Base-by-base conservation (phyloP, 139 green algal genomes). In the Volvox africanus region DNA sequence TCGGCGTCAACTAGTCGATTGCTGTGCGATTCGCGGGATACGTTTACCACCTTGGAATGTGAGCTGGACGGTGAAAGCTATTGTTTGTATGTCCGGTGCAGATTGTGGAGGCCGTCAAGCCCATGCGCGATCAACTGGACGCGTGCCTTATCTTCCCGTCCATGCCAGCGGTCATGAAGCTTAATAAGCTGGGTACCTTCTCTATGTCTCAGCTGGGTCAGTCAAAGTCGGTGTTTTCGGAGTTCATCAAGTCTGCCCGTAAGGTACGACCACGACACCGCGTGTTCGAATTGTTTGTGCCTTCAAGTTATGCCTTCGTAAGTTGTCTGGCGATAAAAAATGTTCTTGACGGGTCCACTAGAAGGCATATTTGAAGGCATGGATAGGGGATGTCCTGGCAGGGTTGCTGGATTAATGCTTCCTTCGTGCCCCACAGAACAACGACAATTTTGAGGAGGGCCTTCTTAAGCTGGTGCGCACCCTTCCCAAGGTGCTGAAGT, bases 151-250 rank as follows among this genome's bases (percentile, higher is more conserved):
- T 99, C 80, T 99, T 99, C 96, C 98, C 98, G 71, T 99, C 98
- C 83, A 99, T 99, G 98, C 98, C 98, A 76, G 96, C 95, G 9
- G 98, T 99, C 62, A 99, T 99, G 98, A 95, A 96, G 93, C 95
- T 99, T 24, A 99, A 99, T 97, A 99, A 99, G 97, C 96, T 99
- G 88, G 98, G 98, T 89, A 97, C 97, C 24, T 99, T 99, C 95
- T 97, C 94, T 91, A 99, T 99, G 98, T 89, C 93, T 22, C 98
- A 99, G 96, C 97, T 99, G 90, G 97, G 98, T 0, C 96, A 99
- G 95, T 97, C 92, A 84, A 99, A 99, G 96, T 97, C 90, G 86
- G 95, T 98, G 76, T 98, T 99, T 84, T 96, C 95, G 30, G 96
- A 99, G 86, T 99, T 99, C 95, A 99, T 99, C 95, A 97, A 97